Conservation (phyloP, 805 yeast species). For the Maudiozyma bulderi region DNA sequence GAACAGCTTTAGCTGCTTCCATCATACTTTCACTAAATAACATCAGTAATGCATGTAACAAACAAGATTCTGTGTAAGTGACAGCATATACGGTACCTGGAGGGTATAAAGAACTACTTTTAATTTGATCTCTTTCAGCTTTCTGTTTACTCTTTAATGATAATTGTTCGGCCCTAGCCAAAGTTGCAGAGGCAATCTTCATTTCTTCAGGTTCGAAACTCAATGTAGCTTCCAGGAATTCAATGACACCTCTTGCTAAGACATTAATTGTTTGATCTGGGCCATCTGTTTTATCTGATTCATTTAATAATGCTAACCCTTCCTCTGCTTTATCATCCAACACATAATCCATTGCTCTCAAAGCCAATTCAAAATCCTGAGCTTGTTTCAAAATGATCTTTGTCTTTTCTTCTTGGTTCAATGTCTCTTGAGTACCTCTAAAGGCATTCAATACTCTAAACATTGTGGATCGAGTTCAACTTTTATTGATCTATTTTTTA, state of each 20-base stretch:
- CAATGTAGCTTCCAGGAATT: slow-evolving; percentile 82
- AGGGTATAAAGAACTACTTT: slow-evolving; percentile 65
- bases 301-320: slow-evolving; percentile 44
- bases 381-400: slow-evolving; percentile 31
- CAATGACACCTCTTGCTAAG: slow-evolving; percentile 79
- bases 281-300: slow-evolving; percentile 27
- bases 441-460: slow-evolving; percentile 2
- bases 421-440: not conserved
- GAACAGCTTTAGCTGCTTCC: slow-evolving; percentile 83
- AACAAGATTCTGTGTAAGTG: slow-evolving; percentile 78
- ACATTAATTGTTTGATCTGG: slow-evolving; percentile 48
- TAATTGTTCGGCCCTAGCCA: slow-evolving; percentile 62
- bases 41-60: slow-evolving; percentile 80
- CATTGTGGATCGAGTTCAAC: not conserved
- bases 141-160: slow-evolving; percentile 53
- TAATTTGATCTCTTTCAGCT: slow-evolving; percentile 47
- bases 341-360: slow-evolving; percentile 83
- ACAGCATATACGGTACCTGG: slow-evolving; percentile 94
- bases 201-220: slow-evolving; percentile 89
- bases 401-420: slow-evolving; percentile 2
- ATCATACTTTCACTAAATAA: slow-evolving; percentile 77
- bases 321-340: slow-evolving; percentile 72
- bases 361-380: slow-evolving; percentile 56
- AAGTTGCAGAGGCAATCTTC: slow-evolving; percentile 66
- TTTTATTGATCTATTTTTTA: not conserved